Base-by-base conservation (phyloP, 2,329 filamentous ascomycete species). In the Curvularia sp. region DNA sequence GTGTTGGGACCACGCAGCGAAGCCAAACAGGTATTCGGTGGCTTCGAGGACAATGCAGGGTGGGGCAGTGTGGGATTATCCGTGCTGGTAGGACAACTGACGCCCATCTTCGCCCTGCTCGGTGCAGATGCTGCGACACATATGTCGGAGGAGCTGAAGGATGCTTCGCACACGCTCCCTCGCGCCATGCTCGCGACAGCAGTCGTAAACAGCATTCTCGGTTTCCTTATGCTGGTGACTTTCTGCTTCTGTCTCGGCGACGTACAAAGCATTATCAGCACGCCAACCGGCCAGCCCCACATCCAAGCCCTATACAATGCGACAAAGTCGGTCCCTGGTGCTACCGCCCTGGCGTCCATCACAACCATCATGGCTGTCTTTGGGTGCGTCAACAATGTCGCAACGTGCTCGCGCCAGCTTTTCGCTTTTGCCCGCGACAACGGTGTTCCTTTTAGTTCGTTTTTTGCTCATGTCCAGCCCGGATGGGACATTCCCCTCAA, bases 161-260 rank as follows among this genome's bases (percentile, higher is more conserved):
- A 77, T 46, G 75, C 75, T 3, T 65, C 72, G 1, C 60, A 70
- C 34, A 72, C 67, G 0, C 65, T 77, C n/a, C 79, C 79, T 1
- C 67, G 72, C 1, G 77, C 76, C 23, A 80, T 81, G 78, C 71
- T 80, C 13, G 72, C 69, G 50, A 79, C 78, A 0, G 66, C 75
- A 13, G 39, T 77, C 10, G 58, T 75, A 10, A 80, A 80, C 57
- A 76, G 77, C 39, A 49, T 68, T 6, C 64, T 78, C 5, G 78
- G 77, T n/a, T 67, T 77, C 15, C 58, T 77, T 51, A 78, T 79
- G 72, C 59, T 71, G n/a, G 59, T 75, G 25, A 74, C 71, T 18
- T 66, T 73, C 46, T 69, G 64, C 58, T 68, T 71, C 55, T 69
- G 64, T 39, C 60, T 73, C 1, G 67, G 69, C 27, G 63, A 68